Percentiles rank a stretch among this genome's conserved stretches.
These are phyloP conservation scores for Carex kokanica DNA, from an alignment of 176 grass and related monocot genomes.

Conservation along the genomic window DNA sequence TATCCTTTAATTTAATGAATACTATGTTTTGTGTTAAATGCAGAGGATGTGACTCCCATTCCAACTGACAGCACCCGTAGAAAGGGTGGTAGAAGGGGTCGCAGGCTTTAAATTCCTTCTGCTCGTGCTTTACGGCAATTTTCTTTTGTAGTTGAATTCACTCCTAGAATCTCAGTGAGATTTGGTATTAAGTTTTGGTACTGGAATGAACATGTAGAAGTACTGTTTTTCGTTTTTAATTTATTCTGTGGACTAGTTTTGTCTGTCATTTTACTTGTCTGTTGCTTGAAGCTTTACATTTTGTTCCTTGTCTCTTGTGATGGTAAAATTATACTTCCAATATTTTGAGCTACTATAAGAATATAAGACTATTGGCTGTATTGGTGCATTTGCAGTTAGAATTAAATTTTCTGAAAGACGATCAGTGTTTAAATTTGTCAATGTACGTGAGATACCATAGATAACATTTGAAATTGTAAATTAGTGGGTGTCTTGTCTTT, in stretches of 20 bases:
- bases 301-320: background rate
- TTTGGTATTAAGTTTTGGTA: conserved; percentile 27
- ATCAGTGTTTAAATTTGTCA: too few species aligned
- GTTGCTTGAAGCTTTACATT: background rate
- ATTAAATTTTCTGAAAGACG: background rate
- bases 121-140: background rate
- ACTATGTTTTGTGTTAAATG: conserved; percentile 15
- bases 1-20: background rate
- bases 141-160: conserved; percentile 28
- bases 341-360: background rate
- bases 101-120: conserved; percentile 57
- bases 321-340: background rate
- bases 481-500: too few species aligned
- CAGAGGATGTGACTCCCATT: conserved; percentile 85
- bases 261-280: background rate
- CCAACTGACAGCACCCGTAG: conserved; percentile 80
- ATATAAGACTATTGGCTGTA: background rate
- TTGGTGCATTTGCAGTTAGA: background rate
- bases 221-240: background rate
- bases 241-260: background rate
- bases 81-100: conserved; percentile 89
- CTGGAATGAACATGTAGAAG: conserved; percentile 23
- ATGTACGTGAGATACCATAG: too few species aligned
- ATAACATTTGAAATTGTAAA: too few species aligned
- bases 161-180: background rate